Percentiles rank a stretch among this genome's conserved stretches.
Conservation (phyloP, 78 protist genomes). For the Dictyostelium citrinum region DNA sequence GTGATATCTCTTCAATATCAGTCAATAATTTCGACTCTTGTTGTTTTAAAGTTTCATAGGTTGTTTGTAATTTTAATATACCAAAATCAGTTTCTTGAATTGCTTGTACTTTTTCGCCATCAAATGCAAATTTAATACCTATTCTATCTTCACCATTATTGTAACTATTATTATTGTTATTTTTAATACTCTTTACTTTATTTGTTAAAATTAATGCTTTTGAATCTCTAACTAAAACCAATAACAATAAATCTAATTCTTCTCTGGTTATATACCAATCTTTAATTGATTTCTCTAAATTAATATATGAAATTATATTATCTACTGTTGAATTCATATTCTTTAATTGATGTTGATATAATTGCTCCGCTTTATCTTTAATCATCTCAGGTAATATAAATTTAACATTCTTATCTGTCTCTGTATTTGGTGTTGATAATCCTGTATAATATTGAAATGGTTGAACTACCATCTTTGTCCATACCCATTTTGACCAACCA, state of each 20-base stretch:
- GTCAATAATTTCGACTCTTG: constrained; percentile 3
- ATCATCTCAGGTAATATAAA: not conserved
- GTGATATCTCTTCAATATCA: not conserved
- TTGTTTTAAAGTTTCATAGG: constrained; percentile 12
- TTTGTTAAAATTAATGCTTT: constrained; percentile 3
- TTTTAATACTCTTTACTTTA: not conserved
- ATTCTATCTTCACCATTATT: not conserved
- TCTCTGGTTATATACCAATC: constrained; percentile 49
- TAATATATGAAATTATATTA: constrained; percentile 6
- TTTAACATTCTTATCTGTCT: not conserved
- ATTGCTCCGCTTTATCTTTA: constrained; percentile 5
- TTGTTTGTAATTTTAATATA: constrained; percentile 5
- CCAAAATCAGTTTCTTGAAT: constrained; percentile 33
- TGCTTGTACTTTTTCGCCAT: not conserved
- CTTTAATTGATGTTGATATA: constrained; percentile 17
- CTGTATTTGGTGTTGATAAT: not conserved
- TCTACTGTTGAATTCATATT: constrained; percentile 13
- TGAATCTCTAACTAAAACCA: not conserved
- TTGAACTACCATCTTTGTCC: constrained; percentile 1
- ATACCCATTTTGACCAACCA: constrained; percentile 46
- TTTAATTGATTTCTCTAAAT: constrained; percentile 8
- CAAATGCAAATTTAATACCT: constrained; percentile 54
- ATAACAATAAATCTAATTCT: constrained; percentile 3
- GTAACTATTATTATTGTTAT: not conserved
- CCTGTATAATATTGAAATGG: constrained; percentile 33